Evolutionary conservation across 441 rosid genomes (phyloP).

Genomic region (Kokia cookei): DNA sequence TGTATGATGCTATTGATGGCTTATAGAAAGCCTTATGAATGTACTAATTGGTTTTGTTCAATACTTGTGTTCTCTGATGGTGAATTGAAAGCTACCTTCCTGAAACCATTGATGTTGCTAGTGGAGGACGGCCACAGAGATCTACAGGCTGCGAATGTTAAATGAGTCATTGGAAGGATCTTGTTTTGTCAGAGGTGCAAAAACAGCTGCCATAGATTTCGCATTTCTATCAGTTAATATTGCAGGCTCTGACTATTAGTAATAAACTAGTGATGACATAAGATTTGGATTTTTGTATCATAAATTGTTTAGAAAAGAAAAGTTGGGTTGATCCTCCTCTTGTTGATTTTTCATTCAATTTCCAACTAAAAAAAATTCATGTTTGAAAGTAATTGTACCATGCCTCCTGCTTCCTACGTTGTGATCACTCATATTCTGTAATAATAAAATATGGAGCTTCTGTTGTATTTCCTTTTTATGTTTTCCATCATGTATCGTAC

Average conservation of each 20-base stretch:
- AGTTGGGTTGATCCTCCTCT: background rate
- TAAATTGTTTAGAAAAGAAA: background rate
- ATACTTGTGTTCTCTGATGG: constrained; percentile 9
- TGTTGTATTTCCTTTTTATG: background rate
- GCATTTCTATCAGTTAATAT: background rate
- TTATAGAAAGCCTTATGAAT: background rate
- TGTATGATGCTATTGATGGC: background rate
- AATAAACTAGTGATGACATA: constrained; percentile 3
- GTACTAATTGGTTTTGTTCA: constrained; percentile 4
- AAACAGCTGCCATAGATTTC: background rate
- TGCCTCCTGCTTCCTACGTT: background rate
- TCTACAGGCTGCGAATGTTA: constrained; percentile 72
- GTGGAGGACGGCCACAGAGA: constrained; percentile 51
- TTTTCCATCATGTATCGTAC: background rate
- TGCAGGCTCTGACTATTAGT: background rate
- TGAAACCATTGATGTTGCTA: constrained; percentile 58
- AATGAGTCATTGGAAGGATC: background rate
- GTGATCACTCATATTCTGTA: background rate
- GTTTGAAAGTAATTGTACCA: background rate
- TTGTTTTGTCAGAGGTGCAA: background rate
- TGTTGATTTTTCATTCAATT: background rate
- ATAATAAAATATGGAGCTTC: background rate
- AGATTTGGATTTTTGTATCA: background rate
- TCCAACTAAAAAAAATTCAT: background rate
- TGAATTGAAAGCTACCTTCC: constrained; percentile 48